Base-by-base conservation (phyloP, 164 flowering plant species). In the Chimonanthus salicifolius region DNA sequence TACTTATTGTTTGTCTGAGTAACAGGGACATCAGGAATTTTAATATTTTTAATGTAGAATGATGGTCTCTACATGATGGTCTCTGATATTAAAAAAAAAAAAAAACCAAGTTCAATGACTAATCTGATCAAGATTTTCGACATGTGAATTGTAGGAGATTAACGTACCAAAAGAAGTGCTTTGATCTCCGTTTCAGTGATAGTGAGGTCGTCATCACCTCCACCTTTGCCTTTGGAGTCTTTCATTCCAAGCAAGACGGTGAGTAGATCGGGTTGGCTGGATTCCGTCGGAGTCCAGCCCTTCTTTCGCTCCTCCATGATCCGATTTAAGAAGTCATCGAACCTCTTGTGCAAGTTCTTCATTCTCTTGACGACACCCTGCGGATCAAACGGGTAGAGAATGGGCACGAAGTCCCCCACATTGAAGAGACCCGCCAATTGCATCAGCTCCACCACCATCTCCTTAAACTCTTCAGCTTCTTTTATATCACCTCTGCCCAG, bases 361-460 rank as follows among this genome's bases (percentile, higher is more conserved):
- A 94, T 89, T 75, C 86, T 89, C 1, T 72, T 15, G 0, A 81
- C 90, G 0, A 94, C 87, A 4, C 97, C 97, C 75, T 90, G 94
- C 65, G 89, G 68, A 70, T 94, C 97, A 6, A 90, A 76, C 82
- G 88, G 77, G 21, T 91, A 94, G n/a, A 93, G 81, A 7, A 83
- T 74, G 2, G 98, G 98, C 6, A 93, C 72, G 58, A 93, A 93
- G 79, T 93, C 97, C 0, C 97, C 92, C 8, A 91, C 67, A 83
- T 91, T 90, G 81, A 93, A 90, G 0, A 82, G 88, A 2, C 98
- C 98, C 5, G 92, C 87, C 51, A 93, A 67, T 47, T 79, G 88
- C 98, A 93, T 93, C 80, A 89, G 43, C 83, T 94, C 95, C 81
- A 89, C 88, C 66, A 94, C 98, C 98, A 91, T 94, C 8, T 84